Evolutionary conservation across 2,329 filamentous ascomycete genomes (phyloP), one percentile per base, ranked within the genome.

Genomic region (Fusarium sp.): DNA sequence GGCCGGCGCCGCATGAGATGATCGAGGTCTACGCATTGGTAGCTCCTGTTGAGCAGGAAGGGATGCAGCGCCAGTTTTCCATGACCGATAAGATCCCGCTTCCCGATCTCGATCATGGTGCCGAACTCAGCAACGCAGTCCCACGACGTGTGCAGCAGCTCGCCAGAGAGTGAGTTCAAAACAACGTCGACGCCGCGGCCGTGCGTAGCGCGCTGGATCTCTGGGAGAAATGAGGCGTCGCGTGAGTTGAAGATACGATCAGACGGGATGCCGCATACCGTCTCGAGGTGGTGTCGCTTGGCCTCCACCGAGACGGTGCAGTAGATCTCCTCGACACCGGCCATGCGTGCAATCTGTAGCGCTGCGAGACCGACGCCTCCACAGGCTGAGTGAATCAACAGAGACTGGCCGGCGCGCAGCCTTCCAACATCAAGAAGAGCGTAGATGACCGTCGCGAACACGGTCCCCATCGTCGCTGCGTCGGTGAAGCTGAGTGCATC

Each of bases 361-460:
- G 76, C 75, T 7, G 75, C 75, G 28, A 76, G 73, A 11, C 79
- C 79, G 3, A 79, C 71, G 22, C 75, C 77, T 24, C 77, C 77
- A 18, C 68, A 63, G 9, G 72, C 78, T 11, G 73, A 68, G 57
- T 81, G 78, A 45, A 81, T 78, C 4, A 81, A 51, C 36, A 51
- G 48, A 72, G 5, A 81, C 72, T 8, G 58, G 59, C 48, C 78
- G 61, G 13, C 69, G 63, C 40, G 58, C 13, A 71, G 61, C n/a
- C 48, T 51, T 51, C 48, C 48, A 40, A 51, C 36, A 34, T 51
- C 48, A 40, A 51, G 48, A 40, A 51, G 48, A 40, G 48, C 48
- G 34, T 55, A 63, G 49, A 71, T 63, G 42, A 78, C 74, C 3
- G 39, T 49, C 26, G 39, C 33, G 31, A 44, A 44, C 44, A 43